A percentile compares a stretch with the other conserved stretches of the same genome.
Conservation (phyloP, 2,329 filamentous ascomycete genomes). For the Gliomastix tumulicola region DNA sequence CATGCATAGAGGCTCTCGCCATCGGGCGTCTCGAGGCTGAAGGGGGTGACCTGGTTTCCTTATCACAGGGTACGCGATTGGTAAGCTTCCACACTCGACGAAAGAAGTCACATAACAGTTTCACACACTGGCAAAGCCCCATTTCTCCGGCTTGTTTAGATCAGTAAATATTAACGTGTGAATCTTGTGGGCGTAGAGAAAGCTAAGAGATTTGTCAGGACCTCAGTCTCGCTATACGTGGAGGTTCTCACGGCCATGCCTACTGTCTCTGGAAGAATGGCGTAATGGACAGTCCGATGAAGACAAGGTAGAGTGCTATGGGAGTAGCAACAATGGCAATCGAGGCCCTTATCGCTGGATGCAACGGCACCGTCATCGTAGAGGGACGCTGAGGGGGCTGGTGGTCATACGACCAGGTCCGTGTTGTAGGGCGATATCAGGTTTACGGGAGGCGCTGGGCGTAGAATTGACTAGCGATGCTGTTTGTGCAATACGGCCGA, state of each 20-base stretch:
- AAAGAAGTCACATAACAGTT: too few relatives aligned
- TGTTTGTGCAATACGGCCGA: too few relatives aligned
- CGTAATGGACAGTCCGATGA: slow-evolving; percentile 59
- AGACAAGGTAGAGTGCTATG: slow-evolving; percentile 58
- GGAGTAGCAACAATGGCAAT: slow-evolving; percentile 51
- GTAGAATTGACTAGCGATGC: too few relatives aligned
- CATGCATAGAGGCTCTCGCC: slow-evolving; percentile 77
- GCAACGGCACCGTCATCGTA: slow-evolving; percentile 1
- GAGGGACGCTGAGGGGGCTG: too few relatives aligned
- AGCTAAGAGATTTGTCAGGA: slow-evolving; percentile 44
- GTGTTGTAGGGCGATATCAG: too few relatives aligned
- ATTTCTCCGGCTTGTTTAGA: slow-evolving; percentile 68
- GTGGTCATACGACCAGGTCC: too few relatives aligned
- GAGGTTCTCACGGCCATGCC: too few relatives aligned
- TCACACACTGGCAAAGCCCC: slow-evolving; percentile 74
- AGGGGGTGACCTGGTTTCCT: slow-evolving; percentile 87
- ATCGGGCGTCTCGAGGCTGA: slow-evolving; percentile 68
- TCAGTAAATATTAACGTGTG: slow-evolving; percentile 67
- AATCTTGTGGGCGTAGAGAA: slow-evolving; percentile 77
- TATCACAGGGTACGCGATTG: slow-evolving; percentile 1
- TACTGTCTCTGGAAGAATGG: slow-evolving; percentile 77
- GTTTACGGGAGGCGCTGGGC: too few relatives aligned
- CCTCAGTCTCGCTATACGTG: too few relatives aligned
- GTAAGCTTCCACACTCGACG: neutral
- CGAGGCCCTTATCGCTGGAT: slow-evolving; percentile 18